phyloP scores from a whole-genome alignment of 169 alveolate genomes.

The Plasmodium adleri region DNA sequence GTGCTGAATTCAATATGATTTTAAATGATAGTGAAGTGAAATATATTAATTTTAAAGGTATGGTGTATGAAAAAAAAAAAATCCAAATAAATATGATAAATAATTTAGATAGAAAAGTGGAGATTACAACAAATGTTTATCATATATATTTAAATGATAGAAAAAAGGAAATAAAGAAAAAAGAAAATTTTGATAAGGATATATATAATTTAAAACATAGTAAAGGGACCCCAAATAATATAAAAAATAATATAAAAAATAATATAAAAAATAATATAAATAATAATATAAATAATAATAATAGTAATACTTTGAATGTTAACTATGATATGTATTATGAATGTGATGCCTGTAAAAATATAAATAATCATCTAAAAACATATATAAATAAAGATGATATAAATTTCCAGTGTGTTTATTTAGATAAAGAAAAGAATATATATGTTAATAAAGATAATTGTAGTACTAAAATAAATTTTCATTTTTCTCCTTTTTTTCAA shows the following conservation, averaged over 20 bases:
- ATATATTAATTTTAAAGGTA: slow-evolving; percentile 57
- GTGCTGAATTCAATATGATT: slow-evolving; percentile 43
- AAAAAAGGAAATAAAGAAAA: slow-evolving; percentile 33
- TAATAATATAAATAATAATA: background rate
- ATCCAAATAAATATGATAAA: slow-evolving; percentile 57
- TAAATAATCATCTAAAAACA: slow-evolving; percentile 24
- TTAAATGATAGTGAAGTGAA: slow-evolving; percentile 54
- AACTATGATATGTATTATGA: background rate
- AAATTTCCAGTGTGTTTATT: slow-evolving; percentile 30
- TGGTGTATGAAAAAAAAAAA: slow-evolving; percentile 53
- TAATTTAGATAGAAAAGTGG: slow-evolving; percentile 25
- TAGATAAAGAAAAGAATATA: background rate
- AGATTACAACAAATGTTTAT: slow-evolving; percentile 25
- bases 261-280: background rate
- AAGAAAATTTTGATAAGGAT: slow-evolving; percentile 27
- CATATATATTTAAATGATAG: slow-evolving; percentile 49
- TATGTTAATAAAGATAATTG: slow-evolving; percentile 25
- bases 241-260: background rate
- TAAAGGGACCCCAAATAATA: background rate
- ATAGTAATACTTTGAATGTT: background rate
- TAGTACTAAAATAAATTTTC: slow-evolving; percentile 17
- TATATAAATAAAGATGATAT: slow-evolving; percentile 7
- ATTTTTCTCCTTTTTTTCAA: slow-evolving; percentile 66
- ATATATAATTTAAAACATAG: slow-evolving; percentile 2
- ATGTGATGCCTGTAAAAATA: slow-evolving; percentile 34